A percentile compares a stretch with the other conserved stretches of the same genome.
Conservation (phyloP, 78 protist genomes). For the Guillardia theta region DNA sequence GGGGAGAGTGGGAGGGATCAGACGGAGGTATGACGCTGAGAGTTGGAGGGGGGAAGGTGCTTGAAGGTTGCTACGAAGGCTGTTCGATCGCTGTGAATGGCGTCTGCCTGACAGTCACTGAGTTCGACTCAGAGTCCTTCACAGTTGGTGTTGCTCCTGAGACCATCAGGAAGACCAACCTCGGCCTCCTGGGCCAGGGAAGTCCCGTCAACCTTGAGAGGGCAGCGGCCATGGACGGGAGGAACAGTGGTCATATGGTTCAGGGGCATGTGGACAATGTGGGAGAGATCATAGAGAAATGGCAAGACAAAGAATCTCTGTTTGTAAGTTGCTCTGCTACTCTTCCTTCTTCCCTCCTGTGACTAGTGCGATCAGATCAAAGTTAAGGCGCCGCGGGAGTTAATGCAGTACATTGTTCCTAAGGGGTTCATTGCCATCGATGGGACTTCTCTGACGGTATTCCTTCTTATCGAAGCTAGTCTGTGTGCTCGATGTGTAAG, state of each 20-base stretch:
- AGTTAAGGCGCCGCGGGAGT: neutral
- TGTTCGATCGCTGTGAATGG: conserved; percentile 55
- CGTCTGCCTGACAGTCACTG: conserved; percentile 48
- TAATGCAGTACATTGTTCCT: conserved; percentile 43
- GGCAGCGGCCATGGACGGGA: conserved; percentile 39
- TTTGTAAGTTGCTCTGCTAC: neutral
- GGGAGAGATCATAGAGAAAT: neutral
- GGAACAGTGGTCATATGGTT: conserved; percentile 45
- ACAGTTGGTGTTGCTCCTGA: conserved; percentile 40
- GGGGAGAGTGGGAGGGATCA: too few species aligned
- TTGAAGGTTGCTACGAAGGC: conserved; percentile 5
- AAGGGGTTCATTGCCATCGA: conserved; percentile 53
- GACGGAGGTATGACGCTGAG: neutral
- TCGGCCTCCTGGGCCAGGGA: neutral
- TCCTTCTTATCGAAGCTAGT: too few species aligned
- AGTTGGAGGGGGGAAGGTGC: neutral
- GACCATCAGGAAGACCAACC: conserved; percentile 41
- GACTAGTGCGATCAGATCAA: neutral
- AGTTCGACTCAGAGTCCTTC: neutral
- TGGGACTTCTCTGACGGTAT: conserved; percentile 44
- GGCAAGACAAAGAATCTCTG: neutral
- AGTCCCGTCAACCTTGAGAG: conserved; percentile 42
- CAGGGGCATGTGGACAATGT: conserved; percentile 51
- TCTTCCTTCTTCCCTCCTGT: neutral
- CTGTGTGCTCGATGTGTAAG: too few species aligned